Conservation (phyloP, 208 protist species). For the Leishmania lainsoni region DNA sequence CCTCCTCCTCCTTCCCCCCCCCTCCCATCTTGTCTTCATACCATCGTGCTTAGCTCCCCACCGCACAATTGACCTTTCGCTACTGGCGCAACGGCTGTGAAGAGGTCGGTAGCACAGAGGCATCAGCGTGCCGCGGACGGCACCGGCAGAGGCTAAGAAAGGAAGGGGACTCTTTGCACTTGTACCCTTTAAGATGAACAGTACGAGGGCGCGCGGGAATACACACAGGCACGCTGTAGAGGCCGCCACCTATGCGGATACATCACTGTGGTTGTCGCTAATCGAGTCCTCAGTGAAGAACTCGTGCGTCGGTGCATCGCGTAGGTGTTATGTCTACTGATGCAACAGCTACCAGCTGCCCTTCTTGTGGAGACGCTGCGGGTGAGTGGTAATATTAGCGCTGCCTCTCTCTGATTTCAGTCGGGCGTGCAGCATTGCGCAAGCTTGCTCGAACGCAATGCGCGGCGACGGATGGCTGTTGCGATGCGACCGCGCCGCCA, state of each 20-base stretch:
- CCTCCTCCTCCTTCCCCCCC: too few species aligned
- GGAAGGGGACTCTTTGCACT: neutral
- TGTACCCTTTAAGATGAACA: neutral
- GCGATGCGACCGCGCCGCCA: neutral
- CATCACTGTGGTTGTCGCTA: slow-evolving; percentile 23
- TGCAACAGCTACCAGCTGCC: too few species aligned
- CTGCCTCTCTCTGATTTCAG: neutral
- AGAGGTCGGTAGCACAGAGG: neutral
- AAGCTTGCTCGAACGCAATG: neutral
- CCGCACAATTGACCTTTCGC: neutral
- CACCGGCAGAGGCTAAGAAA: neutral
- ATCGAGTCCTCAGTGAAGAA: neutral
- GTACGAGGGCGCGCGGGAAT: neutral
- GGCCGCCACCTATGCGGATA: slow-evolving; percentile 4
- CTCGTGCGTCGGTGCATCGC: neutral
- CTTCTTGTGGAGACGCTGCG: neutral
- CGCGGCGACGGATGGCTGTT: neutral
- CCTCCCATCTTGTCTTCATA: neutral
- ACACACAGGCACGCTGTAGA: neutral
- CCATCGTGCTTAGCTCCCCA: neutral
- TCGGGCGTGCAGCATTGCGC: slow-evolving; percentile 4
- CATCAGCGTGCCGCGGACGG: neutral
- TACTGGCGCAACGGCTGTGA: neutral
- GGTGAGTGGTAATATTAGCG: too few species aligned
- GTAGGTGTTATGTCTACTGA: neutral